These are phyloP conservation scores for Circinella minor DNA, from an alignment of 371 early-diverging fungal genomes.

Conservation along the genomic window DNA sequence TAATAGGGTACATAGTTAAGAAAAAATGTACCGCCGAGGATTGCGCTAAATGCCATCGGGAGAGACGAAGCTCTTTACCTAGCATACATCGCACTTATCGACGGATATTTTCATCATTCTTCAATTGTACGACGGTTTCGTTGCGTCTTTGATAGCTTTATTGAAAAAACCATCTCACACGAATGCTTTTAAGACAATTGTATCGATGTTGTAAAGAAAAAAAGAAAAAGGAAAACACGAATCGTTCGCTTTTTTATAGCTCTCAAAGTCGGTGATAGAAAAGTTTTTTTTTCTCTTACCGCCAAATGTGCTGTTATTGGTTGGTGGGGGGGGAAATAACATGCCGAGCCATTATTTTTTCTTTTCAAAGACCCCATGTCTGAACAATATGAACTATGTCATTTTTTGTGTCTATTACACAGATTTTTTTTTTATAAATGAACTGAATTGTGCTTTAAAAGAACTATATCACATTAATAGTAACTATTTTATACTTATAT, in stretches of 20 bases:
- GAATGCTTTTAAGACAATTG: slow-evolving; percentile 43
- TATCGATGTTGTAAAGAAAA: slow-evolving; percentile 18
- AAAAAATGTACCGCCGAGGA: slow-evolving; percentile 11
- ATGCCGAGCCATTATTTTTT: too few relatives aligned
- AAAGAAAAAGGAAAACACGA: slow-evolving; percentile 4
- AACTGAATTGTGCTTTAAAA: too few relatives aligned
- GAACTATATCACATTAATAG: too few relatives aligned
- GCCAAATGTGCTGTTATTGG: not conserved
- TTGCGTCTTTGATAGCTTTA: slow-evolving; percentile 21
- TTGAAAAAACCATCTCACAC: slow-evolving; percentile 20
- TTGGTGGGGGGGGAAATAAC: too few relatives aligned
- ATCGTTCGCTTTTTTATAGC: not conserved
- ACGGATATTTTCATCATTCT: slow-evolving; percentile 12
- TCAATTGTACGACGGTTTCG: slow-evolving; percentile 27
- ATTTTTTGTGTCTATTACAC: too few relatives aligned
- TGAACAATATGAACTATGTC: too few relatives aligned
- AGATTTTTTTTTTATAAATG: too few relatives aligned
- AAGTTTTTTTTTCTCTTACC: not conserved
- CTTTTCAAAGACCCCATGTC: not conserved
- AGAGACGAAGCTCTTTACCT: slow-evolving; percentile 25
- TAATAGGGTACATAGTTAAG: not conserved
- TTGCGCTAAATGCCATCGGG: slow-evolving; percentile 22
- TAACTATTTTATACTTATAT: too few relatives aligned
- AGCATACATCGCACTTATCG: slow-evolving; percentile 18
- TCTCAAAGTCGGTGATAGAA: not conserved